Evolutionary conservation across 352 stramenopile genomes (phyloP).

Genomic region (Pythium sp.): DNA sequence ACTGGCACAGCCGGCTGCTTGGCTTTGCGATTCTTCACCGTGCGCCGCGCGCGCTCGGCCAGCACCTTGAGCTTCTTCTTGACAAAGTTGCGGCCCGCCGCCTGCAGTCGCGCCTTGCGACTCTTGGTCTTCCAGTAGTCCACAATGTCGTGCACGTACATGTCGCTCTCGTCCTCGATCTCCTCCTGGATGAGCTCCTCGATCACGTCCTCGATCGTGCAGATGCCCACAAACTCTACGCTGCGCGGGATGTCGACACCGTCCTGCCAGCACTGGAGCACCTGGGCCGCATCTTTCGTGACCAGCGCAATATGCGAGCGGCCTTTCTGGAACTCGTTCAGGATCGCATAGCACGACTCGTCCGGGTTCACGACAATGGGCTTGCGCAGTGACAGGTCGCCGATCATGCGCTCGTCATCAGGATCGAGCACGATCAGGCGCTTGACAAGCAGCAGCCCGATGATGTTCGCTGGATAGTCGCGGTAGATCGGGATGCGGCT

Average conservation of each 20-base stretch:
- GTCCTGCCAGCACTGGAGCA: constrained; percentile 60
- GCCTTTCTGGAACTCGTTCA: constrained; percentile 92
- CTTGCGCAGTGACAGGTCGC: constrained; percentile 60
- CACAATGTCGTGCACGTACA: constrained; percentile 58
- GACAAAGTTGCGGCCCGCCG: constrained; percentile 35
- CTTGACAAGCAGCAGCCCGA: constrained; percentile 87
- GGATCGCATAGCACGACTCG: constrained; percentile 81
- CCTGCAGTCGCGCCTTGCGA: constrained; percentile 31
- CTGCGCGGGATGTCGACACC: constrained; percentile 31
- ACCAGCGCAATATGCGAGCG: constrained; percentile 83
- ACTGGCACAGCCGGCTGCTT: constrained; percentile 7
- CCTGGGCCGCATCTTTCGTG: constrained; percentile 42
- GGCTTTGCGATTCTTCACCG: constrained; percentile 31
- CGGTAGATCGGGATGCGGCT: constrained; percentile 89
- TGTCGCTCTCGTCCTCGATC: constrained; percentile 89
- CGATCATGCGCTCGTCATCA: constrained; percentile 60
- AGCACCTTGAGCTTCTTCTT: constrained; percentile 55
- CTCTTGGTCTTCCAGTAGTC: constrained; percentile 52
- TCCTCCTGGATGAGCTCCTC: constrained; percentile 89
- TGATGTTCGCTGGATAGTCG: constrained; percentile 62
- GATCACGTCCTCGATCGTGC: constrained; percentile 91
- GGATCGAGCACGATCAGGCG: constrained; percentile 89
- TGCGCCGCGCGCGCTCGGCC: constrained; percentile 45
- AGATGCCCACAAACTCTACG: constrained; percentile 78
- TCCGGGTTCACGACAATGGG: constrained; percentile 82